Percentiles rank a stretch among this genome's conserved stretches.
Evolutionary conservation across 2,329 filamentous ascomycete species (phyloP).

Genomic region (Blumeria hordei): DNA sequence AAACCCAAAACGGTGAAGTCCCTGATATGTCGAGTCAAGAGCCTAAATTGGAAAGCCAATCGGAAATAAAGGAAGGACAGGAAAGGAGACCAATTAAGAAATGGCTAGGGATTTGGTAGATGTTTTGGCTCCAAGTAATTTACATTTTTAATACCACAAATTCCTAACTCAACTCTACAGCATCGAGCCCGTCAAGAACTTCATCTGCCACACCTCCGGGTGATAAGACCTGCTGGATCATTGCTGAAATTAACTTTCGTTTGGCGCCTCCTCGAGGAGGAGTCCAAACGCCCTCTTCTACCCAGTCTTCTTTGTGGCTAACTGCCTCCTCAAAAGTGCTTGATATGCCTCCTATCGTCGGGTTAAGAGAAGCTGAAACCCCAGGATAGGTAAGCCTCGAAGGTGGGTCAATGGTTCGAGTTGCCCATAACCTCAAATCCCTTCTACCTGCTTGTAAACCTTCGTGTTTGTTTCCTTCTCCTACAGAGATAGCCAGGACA

Average conservation of each 20-base stretch:
- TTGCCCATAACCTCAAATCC: conserved; percentile 36
- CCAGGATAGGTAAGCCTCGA: conserved; percentile 49
- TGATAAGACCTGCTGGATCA: conserved; percentile 55
- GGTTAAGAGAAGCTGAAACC: conserved; percentile 38
- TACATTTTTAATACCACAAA: conserved; percentile 6
- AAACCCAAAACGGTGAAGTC: background rate
- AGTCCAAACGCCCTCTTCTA: conserved; percentile 58
- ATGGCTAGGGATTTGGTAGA: conserved; percentile 64
- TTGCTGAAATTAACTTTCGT: conserved; percentile 42
- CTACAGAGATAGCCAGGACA: conserved; percentile 64
- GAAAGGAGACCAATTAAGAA: conserved; percentile 41
- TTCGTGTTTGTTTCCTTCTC: conserved; percentile 18
- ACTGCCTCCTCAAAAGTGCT: conserved; percentile 19
- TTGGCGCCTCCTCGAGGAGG: conserved; percentile 66
- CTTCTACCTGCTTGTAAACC: conserved; percentile 16
- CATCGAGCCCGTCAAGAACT: conserved; percentile 58
- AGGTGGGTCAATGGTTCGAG: conserved; percentile 52
- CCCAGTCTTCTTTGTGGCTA: conserved; percentile 25
- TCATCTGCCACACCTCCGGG: conserved; percentile 66
- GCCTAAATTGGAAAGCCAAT: too few relatives aligned
- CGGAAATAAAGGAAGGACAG: conserved; percentile 18
- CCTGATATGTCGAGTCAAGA: conserved; percentile 6
- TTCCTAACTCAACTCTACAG: conserved; percentile 38
- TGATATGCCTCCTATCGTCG: conserved; percentile 21
- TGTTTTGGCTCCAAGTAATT: too few relatives aligned